phyloP scores from a whole-genome alignment of 768 basidiomycete species.

The Leccinum pellstonianum region DNA sequence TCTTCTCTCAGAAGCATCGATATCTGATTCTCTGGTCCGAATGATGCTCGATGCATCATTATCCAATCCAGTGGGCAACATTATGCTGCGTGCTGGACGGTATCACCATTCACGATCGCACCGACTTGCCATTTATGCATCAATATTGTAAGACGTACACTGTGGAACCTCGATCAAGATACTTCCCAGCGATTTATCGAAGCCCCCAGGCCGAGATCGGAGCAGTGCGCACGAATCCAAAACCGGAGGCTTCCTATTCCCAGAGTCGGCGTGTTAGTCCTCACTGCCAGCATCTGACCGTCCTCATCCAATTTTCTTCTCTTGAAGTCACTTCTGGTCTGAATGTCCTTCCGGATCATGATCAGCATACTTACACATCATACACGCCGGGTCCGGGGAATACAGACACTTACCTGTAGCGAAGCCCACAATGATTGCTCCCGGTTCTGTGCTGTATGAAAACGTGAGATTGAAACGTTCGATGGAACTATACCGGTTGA shows the following conservation, averaged over 20 bases:
- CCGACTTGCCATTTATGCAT: neutral
- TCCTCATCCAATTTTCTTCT: conserved; percentile 51
- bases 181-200: too few species aligned
- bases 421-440: conserved; percentile 23
- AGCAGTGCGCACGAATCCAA: conserved; percentile 5
- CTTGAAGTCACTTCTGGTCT: conserved; percentile 42
- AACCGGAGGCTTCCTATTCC: conserved; percentile 30
- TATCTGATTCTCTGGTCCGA: neutral
- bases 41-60: neutral
- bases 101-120: neutral
- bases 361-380: conserved; percentile 41
- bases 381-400: neutral
- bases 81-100: neutral
- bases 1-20: too few species aligned
- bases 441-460: conserved; percentile 23
- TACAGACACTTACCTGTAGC: neutral
- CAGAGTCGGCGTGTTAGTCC: conserved; percentile 4
- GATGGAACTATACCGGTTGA: conserved; percentile 34
- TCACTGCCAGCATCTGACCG: conserved; percentile 44
- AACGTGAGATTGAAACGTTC: conserved; percentile 12
- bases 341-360: conserved; percentile 18
- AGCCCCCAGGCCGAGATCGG: neutral
- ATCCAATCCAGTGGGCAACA: neutral
- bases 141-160: neutral
- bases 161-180: too few species aligned